Evolutionary conservation across 129 eudicot species (phyloP), one percentile per base, ranked within the genome.

Genomic region (Gnaphalium uliginosum): DNA sequence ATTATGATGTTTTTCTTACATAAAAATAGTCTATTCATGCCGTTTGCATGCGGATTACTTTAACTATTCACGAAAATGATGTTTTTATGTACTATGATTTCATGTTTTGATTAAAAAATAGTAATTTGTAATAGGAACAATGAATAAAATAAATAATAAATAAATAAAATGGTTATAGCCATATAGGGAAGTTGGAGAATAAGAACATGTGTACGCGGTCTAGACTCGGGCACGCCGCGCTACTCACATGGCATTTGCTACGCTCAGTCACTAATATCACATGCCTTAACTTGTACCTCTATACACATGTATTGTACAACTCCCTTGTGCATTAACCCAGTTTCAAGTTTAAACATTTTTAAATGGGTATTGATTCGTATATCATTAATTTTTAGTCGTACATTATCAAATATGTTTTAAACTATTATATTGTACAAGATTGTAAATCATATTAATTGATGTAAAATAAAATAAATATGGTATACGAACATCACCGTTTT

Each of bases 211-310:
- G 72, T 46, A 61, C 78, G 21, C 79, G 79, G 63, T 48, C 64
- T 75, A 64, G 62, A 62, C 71, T 60, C 71, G 62, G 71, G 61
- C 25, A 7, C 39, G 62, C 23, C 78, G 78, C 78, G 71, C 5
- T 19, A 62, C 30, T 41, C 71, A 74, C 78, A 74, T 74, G 78
- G 46, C 70, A 73, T 58, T 56, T 56, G 58, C 57, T 58, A 23
- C 7, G 13, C 11, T 35, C 24, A 37, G 19, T 58, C 69, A 41
- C 19, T 32, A 4, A 32, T 4, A 18, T 62, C 62, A 43, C 78
- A 74, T 41, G 61, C 17, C 26, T 24, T 7, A 21, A n/a, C 29
- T 35, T 10, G 4, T 14, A 48, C n/a, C 15, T 48, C 54, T 14
- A 48, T 48, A 11, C 54, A 48, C n/a, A 14, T 48, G 19, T 48